phyloP scores from a whole-genome alignment of 352 stramenopile species.

The Globisporangium iwayamae region DNA sequence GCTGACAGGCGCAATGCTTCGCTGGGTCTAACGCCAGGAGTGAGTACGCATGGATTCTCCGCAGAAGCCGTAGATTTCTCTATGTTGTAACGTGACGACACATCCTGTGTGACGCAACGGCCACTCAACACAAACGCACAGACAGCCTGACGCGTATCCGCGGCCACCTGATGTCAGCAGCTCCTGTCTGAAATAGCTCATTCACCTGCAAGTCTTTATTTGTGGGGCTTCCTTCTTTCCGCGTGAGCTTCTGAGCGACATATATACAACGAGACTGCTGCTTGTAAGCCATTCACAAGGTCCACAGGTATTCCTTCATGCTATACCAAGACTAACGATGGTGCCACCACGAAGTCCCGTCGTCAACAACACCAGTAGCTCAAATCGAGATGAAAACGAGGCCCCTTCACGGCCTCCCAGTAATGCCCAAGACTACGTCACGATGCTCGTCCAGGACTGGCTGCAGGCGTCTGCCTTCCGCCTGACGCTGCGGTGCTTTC shows the following conservation, averaged over 20 bases:
- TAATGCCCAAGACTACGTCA: conserved; percentile 12
- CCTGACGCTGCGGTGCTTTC: conserved; percentile 32
- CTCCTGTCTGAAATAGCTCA: no score
- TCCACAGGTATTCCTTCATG: not conserved
- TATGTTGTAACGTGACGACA: no score
- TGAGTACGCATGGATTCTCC: no score
- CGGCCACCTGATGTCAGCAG: no score
- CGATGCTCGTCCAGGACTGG: conserved; percentile 52
- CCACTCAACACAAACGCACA: no score
- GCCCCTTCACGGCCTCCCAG: not conserved
- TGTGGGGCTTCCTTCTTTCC: not conserved
- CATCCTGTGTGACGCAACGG: no score
- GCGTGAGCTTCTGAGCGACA: not conserved
- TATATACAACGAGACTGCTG: not conserved
- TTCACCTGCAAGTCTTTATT: not conserved
- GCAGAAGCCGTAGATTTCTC: no score
- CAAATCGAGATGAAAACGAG: conserved; percentile 12
- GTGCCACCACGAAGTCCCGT: not conserved
- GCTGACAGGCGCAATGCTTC: not conserved
- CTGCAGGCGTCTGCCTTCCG: conserved; percentile 28
- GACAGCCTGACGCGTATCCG: no score
- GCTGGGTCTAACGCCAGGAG: no score
- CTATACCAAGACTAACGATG: not conserved
- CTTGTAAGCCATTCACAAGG: not conserved
- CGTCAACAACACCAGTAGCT: not conserved